Conservation (phyloP, 2,329 filamentous ascomycete genomes). For the Penicillium glabrum region DNA sequence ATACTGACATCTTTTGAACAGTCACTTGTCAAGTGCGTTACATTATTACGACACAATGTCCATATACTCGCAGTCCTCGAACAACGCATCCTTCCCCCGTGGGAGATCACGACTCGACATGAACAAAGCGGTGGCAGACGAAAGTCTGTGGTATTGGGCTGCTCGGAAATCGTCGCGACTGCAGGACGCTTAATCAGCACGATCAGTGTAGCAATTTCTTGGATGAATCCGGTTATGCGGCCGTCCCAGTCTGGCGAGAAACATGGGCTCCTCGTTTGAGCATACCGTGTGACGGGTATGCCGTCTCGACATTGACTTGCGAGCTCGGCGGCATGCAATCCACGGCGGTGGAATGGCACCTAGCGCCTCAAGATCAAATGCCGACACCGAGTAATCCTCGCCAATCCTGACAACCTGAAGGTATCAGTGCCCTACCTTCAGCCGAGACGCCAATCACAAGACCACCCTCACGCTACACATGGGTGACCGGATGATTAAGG, state of each 20-base stretch:
- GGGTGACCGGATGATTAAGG: not conserved
- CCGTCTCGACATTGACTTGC: not conserved
- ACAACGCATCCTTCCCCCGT: no score
- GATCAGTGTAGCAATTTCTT: not conserved
- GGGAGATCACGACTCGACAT: no score
- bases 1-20: no score
- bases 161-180: no score
- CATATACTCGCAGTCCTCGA: no score
- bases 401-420: no score
- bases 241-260: not conserved
- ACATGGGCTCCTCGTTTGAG: not conserved
- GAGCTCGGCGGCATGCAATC: no score
- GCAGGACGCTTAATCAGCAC: not conserved
- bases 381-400: not conserved
- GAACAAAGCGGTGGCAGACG: no score
- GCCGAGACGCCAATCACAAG: not conserved
- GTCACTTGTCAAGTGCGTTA: no score
- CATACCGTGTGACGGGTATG: not conserved
- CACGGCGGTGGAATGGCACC: not conserved
- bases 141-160: no score
- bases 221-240: not conserved
- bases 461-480: not conserved
- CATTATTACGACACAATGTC: no score
- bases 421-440: no score
- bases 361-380: not conserved